phyloP scores from a whole-genome alignment of 2,329 filamentous ascomycete species.

The Curvularia sp. region DNA sequence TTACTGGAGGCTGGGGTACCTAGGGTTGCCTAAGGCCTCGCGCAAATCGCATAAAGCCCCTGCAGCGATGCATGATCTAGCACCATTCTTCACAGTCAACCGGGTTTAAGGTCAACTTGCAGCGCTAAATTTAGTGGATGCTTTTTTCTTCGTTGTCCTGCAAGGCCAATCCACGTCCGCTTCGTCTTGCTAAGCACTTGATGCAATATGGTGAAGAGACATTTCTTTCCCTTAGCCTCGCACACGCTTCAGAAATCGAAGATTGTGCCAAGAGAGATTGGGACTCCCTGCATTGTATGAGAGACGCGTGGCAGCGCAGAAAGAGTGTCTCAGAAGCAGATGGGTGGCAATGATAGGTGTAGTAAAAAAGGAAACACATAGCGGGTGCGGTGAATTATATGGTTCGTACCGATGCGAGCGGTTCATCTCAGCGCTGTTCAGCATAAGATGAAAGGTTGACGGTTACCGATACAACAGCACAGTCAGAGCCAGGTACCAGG shows the following conservation, averaged over 20 bases:
- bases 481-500: not conserved
- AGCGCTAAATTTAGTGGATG: not conserved
- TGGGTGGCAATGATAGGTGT: conserved; percentile 27
- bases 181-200: conserved; percentile 16
- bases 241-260: conserved; percentile 16
- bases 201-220: conserved; percentile 27
- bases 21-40: not conserved
- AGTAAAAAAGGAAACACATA: conserved; percentile 30
- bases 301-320: conserved; percentile 23
- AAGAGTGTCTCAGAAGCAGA: conserved; percentile 25
- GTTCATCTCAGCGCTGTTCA: not conserved
- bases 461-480: not conserved
- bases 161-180: conserved; percentile 3
- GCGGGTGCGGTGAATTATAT: not conserved
- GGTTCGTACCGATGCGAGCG: not conserved
- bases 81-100: not conserved
- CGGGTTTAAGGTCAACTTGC: not conserved
- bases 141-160: conserved; percentile 2
- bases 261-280: conserved; percentile 11
- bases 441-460: not conserved
- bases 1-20: not conserved
- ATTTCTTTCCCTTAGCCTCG: conserved; percentile 27
- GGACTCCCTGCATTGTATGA: not conserved
- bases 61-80: not conserved
- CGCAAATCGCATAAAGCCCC: not conserved